Base-by-base conservation (phyloP, 345 rosid species). In the Iberis pinnata region DNA sequence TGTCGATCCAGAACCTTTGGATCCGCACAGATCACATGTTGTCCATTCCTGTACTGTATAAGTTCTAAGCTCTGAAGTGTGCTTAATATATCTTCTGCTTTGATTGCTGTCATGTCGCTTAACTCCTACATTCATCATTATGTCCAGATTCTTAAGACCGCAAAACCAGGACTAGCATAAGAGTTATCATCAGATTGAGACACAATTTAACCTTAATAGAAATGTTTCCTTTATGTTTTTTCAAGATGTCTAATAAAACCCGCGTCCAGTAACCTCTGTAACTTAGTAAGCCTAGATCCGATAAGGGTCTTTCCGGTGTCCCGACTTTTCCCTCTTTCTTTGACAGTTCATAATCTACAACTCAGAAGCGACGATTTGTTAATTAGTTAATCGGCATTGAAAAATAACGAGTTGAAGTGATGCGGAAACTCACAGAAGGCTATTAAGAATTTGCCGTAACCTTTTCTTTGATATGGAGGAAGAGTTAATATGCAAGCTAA, bases 391-490 rank as follows among this genome's bases (percentile, higher is more conserved):
- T 22, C 25, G 25, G 6, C 25, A 22, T 22, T 3, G 25, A 22
- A 39, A 50, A 13, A 20, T 42, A 56, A 49, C 37, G 45, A 38
- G 6, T 26, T 15, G 2, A 6, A 32, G 12, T 11, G 2, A 35
- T 8, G 9, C 25, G 44, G 70, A 57, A 50, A 43, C 97, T 86
- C 68, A 93, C 99, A 93, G 77, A 93, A 93, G 53, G 97, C 97
- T 62, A 92, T 92, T 56, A 92, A 65, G 74, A 88, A 92, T 71
- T 92, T 92, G 5, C 98, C 98, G 52, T 92, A 92, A 78, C 98
- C 98, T 80, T 92, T 92, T 72, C 98, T 88, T 69, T 92, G 98
- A 66, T 92, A 92, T 18, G 95, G 98, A 54, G 98, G 98, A 71
- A 92, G 97, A 1, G 98, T 92, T 42, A 88, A 96, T 60, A 92